Evolutionary conservation across 1,139 yeast species (phyloP).

Genomic region (Yamadazyma aaseri): DNA sequence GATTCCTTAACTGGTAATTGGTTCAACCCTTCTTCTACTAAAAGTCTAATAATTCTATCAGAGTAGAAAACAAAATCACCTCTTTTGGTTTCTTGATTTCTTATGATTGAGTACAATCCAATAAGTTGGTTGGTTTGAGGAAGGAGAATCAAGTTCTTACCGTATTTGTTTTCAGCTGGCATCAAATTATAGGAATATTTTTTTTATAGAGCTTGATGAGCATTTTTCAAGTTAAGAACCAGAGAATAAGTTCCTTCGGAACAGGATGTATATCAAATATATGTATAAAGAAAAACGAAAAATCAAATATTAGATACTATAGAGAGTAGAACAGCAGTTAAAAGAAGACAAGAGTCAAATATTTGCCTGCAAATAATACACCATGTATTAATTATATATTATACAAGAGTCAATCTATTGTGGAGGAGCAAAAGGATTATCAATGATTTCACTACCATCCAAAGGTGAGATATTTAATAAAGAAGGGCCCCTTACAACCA

Average conservation of each 20-base stretch:
- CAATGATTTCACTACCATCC: constrained; percentile 78
- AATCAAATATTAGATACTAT: no score
- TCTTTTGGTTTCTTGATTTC: constrained; percentile 74
- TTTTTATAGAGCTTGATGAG: no score
- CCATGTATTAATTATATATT: not conserved
- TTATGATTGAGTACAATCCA: constrained; percentile 86
- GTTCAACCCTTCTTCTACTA: constrained; percentile 94
- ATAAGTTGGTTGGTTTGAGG: constrained; percentile 87
- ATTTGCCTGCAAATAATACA: no score
- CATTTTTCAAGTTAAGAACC: no score
- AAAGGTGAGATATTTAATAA: constrained; percentile 79
- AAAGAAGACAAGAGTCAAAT: no score
- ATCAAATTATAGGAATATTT: no score
- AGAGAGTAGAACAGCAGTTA: no score
- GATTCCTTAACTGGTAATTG: constrained; percentile 79
- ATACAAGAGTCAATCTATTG: constrained; percentile 4
- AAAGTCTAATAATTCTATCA: constrained; percentile 85
- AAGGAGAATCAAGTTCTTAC: constrained; percentile 61
- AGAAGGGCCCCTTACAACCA: constrained; percentile 85
- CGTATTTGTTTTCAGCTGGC: constrained; percentile 7
- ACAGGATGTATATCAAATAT: no score
- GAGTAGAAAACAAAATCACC: constrained; percentile 94
- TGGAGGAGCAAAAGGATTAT: constrained; percentile 55
- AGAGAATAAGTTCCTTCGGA: no score
- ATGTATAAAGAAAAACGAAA: no score